Evolutionary conservation across 1,139 yeast genomes (phyloP).

Genomic region (Saccharomycopsis phalli): DNA sequence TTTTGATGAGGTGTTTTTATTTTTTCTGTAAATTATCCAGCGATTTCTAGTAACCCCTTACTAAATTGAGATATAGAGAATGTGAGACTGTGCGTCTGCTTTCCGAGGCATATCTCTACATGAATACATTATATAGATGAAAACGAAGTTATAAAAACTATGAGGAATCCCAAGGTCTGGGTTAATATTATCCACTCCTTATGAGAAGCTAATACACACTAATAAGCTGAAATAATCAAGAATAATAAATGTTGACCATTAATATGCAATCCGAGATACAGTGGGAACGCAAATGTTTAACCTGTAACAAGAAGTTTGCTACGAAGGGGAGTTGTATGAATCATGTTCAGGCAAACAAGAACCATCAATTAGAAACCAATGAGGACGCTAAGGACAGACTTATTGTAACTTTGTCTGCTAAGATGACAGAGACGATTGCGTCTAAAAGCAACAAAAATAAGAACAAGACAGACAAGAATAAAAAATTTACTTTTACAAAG

Average conservation of each 20-base stretch:
- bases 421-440: slow-evolving; percentile 1
- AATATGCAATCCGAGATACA: slow-evolving; percentile 13
- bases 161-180: too few species aligned
- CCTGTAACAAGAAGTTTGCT: slow-evolving; percentile 10
- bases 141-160: too few species aligned
- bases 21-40: too few species aligned
- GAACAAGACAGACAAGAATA: background rate
- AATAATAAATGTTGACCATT: slow-evolving; percentile 7
- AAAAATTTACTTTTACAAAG: slow-evolving; percentile 9
- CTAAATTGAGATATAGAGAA: too few species aligned
- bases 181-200: too few species aligned
- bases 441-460: background rate
- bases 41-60: too few species aligned
- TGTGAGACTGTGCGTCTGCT: too few species aligned
- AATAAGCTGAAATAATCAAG: too few species aligned
- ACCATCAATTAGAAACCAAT: slow-evolving; percentile 2
- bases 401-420: background rate
- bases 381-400: background rate
- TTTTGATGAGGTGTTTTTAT: too few species aligned
- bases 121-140: too few species aligned
- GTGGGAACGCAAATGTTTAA: slow-evolving; percentile 12
- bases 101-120: too few species aligned
- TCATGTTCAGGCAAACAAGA: slow-evolving; percentile 3
- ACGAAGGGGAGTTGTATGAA: slow-evolving; percentile 4
- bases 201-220: too few species aligned